A percentile compares a stretch with the other conserved stretches of the same genome.
Conservation (phyloP, 176 grass and related monocot genomes). For the Lolium perenne region DNA sequence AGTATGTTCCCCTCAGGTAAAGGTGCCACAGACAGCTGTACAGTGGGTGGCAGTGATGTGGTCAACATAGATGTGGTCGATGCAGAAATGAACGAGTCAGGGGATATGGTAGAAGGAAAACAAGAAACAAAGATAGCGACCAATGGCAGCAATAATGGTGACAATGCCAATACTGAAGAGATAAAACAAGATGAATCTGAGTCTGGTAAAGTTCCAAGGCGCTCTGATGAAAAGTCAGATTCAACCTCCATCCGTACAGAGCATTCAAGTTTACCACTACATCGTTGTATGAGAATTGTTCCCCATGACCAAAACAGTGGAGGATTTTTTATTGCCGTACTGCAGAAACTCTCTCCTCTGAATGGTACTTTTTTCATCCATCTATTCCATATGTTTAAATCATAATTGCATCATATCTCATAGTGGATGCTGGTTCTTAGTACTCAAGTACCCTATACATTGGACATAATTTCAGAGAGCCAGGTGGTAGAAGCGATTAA, state of each 20-base stretch:
- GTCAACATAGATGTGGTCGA: constrained; percentile 42
- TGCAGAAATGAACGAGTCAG: constrained; percentile 44
- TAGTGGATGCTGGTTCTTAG: not conserved
- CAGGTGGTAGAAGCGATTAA: constrained; percentile 51
- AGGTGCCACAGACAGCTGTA: constrained; percentile 48
- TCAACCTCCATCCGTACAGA: constrained; percentile 41
- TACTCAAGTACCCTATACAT: constrained; percentile 1
- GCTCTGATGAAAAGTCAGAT: constrained; percentile 41
- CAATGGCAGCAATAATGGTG: not conserved
- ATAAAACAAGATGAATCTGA: constrained; percentile 38
- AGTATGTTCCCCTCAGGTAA: constrained; percentile 96
- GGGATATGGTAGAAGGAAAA: constrained; percentile 31
- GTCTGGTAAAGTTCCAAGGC: constrained; percentile 27
- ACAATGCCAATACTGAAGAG: constrained; percentile 11
- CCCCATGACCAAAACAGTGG: constrained; percentile 98
- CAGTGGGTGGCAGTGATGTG: constrained; percentile 30
- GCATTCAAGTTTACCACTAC: constrained; percentile 72
- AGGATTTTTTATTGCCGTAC: constrained; percentile 93
- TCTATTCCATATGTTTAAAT: constrained; percentile 19
- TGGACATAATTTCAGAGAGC: constrained; percentile 50
- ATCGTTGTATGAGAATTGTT: constrained; percentile 92
- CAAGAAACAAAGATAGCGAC: constrained; percentile 33
- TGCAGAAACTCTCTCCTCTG: constrained; percentile 73
- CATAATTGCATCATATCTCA: constrained; percentile 23
- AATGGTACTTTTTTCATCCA: constrained; percentile 54